Base-by-base conservation (phyloP, 2,329 filamentous ascomycete genomes). In the Pseudodiploospora longispora region DNA sequence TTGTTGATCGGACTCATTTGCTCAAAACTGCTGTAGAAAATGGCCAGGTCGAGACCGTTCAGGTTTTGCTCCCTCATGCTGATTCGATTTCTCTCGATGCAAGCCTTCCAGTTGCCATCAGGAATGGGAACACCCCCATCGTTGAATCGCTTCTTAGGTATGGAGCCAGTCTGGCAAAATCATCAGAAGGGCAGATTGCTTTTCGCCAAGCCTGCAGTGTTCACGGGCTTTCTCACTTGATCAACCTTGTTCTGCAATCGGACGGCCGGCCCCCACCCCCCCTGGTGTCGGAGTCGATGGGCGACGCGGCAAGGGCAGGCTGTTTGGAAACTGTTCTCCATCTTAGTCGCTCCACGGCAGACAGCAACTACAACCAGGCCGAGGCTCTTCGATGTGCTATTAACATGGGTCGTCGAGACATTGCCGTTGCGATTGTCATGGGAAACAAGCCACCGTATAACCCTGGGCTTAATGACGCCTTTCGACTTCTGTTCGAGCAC, bases 361-460 rank as follows among this genome's bases (percentile, higher is more conserved):
- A 81, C 41, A 72, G 70, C 5, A 72, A 74, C 47, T 66, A 72
- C 51, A 70, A 75, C 47, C 60, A 68, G 3, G 74, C 69, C 7
- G 69, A 76, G 19, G 75, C 75, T 1, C 61, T 82, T 28, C 74
- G 70, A 46, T 55, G 64, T 1, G 75, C 76, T 4, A 59, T 80
- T 27, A 58, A 58, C 1, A 63, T 68, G 27, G 70, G 73, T 10
- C 66, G 75, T 9, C 64, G 71, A 41, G 76, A 82, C 49, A 69
- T 82, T 35, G 71, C 66, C 0, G 63, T 80, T 29, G 74, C 76
- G 5, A 69, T 82, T 19, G 55, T 78, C 10, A 71, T 73, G 41
- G 76, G 75, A 9, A 66, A 66, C 41, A 70, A 65, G 27, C 75
- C 77, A 1, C 78, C 78, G 1, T 63, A 67, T 10, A 63, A 65